Evolutionary conservation across 148 eudicot species (phyloP).

Genomic region (Selenicereus undatus): DNA sequence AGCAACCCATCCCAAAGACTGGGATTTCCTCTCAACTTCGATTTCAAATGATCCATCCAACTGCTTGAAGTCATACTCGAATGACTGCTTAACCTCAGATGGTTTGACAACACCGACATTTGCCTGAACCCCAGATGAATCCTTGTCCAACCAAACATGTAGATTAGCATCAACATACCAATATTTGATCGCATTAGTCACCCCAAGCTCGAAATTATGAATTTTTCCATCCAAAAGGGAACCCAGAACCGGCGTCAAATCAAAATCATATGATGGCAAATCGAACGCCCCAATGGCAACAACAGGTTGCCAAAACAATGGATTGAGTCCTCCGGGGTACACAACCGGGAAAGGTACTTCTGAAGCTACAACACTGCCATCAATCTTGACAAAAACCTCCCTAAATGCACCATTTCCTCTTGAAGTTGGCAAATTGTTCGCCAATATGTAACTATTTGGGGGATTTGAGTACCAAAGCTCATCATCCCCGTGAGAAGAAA

Average conservation of each 20-base stretch:
- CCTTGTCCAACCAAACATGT: conserved; percentile 75
- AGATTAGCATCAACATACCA: conserved; percentile 90
- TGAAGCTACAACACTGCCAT: conserved; percentile 52
- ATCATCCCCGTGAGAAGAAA: conserved; percentile 82
- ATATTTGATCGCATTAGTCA: conserved; percentile 51
- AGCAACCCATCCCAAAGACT: conserved; percentile 66
- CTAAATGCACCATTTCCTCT: conserved; percentile 68
- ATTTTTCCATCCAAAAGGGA: conserved; percentile 49
- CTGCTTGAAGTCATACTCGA: conserved; percentile 30
- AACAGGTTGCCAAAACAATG: conserved; percentile 82
- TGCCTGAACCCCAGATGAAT: conserved; percentile 41
- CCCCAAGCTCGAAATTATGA: conserved; percentile 60
- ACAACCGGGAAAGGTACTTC: conserved; percentile 80
- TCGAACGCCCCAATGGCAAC: conserved; percentile 81
- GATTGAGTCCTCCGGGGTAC: conserved; percentile 85
- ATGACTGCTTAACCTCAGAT: conserved; percentile 30
- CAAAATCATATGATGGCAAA: conserved; percentile 77
- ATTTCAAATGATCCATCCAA: conserved; percentile 60
- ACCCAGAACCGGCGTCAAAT: conserved; percentile 71
- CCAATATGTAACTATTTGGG: conserved; percentile 49
- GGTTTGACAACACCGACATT: conserved; percentile 13
- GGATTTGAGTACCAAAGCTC: conserved; percentile 96
- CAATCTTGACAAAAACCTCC: conserved; percentile 60
- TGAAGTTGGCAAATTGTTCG: conserved; percentile 45
- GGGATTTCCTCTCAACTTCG: conserved; percentile 43